Conservation (phyloP, 768 basidiomycete species). For the Boletus subparvulus region DNA sequence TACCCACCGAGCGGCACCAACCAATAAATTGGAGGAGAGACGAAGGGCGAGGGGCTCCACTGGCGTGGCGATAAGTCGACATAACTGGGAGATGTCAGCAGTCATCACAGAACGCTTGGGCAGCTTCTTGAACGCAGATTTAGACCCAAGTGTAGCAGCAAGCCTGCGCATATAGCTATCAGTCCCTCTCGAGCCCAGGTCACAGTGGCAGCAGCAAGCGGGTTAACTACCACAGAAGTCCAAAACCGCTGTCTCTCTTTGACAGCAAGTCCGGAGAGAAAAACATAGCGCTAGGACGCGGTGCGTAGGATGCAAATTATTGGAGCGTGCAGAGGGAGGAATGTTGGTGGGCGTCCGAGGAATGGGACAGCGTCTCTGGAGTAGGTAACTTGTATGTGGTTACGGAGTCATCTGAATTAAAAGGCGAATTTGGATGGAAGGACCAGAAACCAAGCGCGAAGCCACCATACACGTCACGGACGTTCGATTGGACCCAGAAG, state of each 20-base stretch:
- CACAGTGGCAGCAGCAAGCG: not conserved
- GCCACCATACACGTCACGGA: constrained; percentile 1
- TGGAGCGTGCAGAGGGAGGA: constrained; percentile 3
- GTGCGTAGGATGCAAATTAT: not conserved
- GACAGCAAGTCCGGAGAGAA: constrained; percentile 81
- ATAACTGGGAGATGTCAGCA: constrained; percentile 80
- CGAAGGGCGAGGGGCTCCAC: constrained; percentile 82
- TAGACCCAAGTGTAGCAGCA: constrained; percentile 85
- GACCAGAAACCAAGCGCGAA: constrained; percentile 24
- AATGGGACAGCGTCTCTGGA: not conserved
- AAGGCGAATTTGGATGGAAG: constrained; percentile 3
- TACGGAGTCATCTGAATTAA: not conserved
- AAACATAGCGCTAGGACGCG: constrained; percentile 57
- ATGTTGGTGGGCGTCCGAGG: not conserved
- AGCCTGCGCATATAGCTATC: constrained; percentile 54
- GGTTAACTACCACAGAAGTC: constrained; percentile 69
- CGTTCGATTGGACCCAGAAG: constrained; percentile 13
- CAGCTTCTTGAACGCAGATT: constrained; percentile 81
- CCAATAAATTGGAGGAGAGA: constrained; percentile 84
- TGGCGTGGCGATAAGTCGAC: constrained; percentile 79
- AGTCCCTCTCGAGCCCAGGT: not conserved
- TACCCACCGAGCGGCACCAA: constrained; percentile 82
- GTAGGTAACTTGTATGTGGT: constrained; percentile 9
- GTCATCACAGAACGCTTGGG: constrained; percentile 81
- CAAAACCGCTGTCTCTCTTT: constrained; percentile 83